These are phyloP conservation scores for Didymella segeticola DNA, from an alignment of 2,329 filamentous ascomycete genomes.

Conservation along the genomic window DNA sequence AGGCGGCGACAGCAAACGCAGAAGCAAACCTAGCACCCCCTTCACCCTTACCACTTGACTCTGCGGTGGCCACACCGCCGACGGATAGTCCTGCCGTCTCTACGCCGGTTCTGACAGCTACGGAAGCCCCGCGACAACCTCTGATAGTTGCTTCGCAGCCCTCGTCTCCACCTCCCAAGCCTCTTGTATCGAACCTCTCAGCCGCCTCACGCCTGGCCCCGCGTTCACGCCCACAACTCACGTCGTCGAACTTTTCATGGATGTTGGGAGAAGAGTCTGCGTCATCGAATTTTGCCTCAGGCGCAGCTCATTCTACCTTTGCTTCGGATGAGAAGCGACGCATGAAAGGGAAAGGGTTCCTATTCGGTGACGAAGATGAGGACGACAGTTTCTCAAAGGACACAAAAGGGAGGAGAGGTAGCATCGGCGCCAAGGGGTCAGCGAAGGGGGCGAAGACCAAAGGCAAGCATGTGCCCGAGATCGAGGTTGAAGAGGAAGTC, in stretches of 20 bases:
- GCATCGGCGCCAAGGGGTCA: constrained; percentile 26
- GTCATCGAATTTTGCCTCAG: constrained; percentile 44
- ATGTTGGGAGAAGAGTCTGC: constrained; percentile 64
- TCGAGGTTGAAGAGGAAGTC: constrained; percentile 45
- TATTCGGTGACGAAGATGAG: constrained; percentile 52
- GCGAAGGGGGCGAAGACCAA: constrained; percentile 27
- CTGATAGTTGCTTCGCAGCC: constrained; percentile 19
- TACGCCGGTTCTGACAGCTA: constrained; percentile 8
- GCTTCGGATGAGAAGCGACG: constrained; percentile 46
- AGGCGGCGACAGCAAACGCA: constrained; percentile 32
- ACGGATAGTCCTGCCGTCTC: constrained; percentile 17
- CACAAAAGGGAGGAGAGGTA: constrained; percentile 30
- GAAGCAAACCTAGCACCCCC: constrained; percentile 29
- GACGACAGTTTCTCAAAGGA: constrained; percentile 29
- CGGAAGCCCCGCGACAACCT: constrained; percentile 5
- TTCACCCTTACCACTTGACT: constrained; percentile 23
- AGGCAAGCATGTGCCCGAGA: constrained; percentile 31
- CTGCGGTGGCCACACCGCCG: constrained; percentile 31
- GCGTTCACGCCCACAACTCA: constrained; percentile 68
- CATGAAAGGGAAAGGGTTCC: constrained; percentile 47
- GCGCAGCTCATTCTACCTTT: constrained; percentile 43
- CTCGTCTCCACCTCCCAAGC: constrained; percentile 23
- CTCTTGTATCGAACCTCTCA: constrained; percentile 19
- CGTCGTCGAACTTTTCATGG: constrained; percentile 79
- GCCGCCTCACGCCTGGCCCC: constrained; percentile 37